Evolutionary conservation across 1,284 basidiomycete genomes (phyloP).

Genomic region (Moesziomyces sp.): DNA sequence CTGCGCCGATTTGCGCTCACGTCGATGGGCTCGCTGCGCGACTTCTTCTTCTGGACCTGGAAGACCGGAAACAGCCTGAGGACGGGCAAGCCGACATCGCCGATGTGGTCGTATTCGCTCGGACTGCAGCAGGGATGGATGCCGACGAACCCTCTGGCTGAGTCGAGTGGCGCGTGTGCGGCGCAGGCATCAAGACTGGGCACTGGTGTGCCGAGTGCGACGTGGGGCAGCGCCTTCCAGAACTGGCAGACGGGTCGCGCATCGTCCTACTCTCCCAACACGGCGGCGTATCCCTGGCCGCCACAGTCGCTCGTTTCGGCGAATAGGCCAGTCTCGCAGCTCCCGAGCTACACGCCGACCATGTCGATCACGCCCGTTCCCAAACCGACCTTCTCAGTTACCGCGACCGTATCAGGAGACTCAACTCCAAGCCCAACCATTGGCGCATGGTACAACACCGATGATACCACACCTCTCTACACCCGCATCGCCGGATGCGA

Average conservation of each 20-base stretch:
- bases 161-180: slow-evolving; percentile 34
- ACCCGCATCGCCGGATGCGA: slow-evolving; percentile 47
- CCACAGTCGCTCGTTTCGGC: slow-evolving; percentile 37
- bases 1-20: slow-evolving; percentile 46
- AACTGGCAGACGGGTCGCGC: slow-evolving; percentile 53
- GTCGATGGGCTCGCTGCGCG: slow-evolving; percentile 53
- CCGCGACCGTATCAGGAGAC: slow-evolving; percentile 28
- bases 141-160: slow-evolving; percentile 42
- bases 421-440: slow-evolving; percentile 35
- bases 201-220: slow-evolving; percentile 15
- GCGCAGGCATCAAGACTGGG: slow-evolving; percentile 21
- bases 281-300: slow-evolving; percentile 40
- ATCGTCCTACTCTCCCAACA: slow-evolving; percentile 30
- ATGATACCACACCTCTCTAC: slow-evolving; percentile 28
- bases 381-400: slow-evolving; percentile 34
- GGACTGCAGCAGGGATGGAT: slow-evolving; percentile 65
- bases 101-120: slow-evolving; percentile 65
- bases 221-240: slow-evolving; percentile 43
- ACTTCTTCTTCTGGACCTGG: slow-evolving; percentile 79
- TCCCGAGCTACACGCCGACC: slow-evolving; percentile 52
- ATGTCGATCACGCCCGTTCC: slow-evolving; percentile 27
- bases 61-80: slow-evolving; percentile 71
- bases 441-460: slow-evolving; percentile 33
- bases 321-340: slow-evolving; percentile 27
- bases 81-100: slow-evolving; percentile 48